These are phyloP conservation scores for Scheffersomyces amazonensis DNA, from an alignment of 805 yeast species.

Conservation along the genomic window DNA sequence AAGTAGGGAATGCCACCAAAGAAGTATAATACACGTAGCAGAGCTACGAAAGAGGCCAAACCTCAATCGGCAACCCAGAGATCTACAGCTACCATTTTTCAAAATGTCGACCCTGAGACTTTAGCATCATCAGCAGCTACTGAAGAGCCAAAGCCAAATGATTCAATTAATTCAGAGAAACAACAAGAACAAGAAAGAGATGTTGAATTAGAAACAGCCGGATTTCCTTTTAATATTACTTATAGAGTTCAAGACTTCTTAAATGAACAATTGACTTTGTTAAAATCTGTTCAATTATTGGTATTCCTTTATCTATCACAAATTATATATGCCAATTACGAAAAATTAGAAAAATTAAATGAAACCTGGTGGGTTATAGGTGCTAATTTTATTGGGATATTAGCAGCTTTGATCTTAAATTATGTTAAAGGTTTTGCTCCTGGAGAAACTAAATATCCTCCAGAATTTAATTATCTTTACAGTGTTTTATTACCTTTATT, in stretches of 20 bases:
- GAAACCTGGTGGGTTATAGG: conserved; percentile 19
- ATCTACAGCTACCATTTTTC: conserved; percentile 14
- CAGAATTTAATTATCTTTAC: conserved; percentile 37
- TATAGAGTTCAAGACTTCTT: conserved; percentile 36
- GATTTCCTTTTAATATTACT: conserved; percentile 23
- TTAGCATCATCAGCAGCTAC: neutral
- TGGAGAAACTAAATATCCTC: conserved; percentile 17
- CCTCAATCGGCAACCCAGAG: neutral
- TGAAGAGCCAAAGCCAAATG: neutral
- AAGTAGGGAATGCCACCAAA: conserved; percentile 10
- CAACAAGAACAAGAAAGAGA: conserved; percentile 1
- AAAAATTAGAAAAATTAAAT: conserved; percentile 12
- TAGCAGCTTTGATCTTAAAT: conserved; percentile 25
- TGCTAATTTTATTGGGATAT: conserved; percentile 33
- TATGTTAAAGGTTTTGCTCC: conserved; percentile 17
- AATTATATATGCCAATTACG: conserved; percentile 23
- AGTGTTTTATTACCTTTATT: conserved; percentile 30
- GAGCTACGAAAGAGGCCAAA: conserved; percentile 1
- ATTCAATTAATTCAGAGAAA: neutral
- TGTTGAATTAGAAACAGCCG: conserved; percentile 3
- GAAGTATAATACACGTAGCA: conserved; percentile 7
- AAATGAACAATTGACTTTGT: conserved; percentile 27
- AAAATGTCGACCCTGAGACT: conserved; percentile 4
- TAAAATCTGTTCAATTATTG: conserved; percentile 31
- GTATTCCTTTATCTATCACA: conserved; percentile 26